Base-by-base conservation (phyloP, 768 basidiomycete species). In the Collybia sp. region DNA sequence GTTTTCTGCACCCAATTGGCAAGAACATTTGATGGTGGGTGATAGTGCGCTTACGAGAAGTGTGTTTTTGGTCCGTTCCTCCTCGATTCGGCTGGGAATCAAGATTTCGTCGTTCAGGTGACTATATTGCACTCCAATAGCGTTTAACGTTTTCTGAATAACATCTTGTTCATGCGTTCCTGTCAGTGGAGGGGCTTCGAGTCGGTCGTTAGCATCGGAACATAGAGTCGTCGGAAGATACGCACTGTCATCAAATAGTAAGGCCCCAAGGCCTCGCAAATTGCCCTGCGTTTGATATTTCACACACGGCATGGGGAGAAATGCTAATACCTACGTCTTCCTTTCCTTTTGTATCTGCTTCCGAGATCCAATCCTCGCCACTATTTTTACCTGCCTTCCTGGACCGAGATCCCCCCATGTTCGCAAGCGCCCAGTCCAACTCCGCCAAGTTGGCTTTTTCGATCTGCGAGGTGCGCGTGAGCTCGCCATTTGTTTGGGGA, bases 391-490 rank as follows among this genome's bases (percentile, higher is more conserved):
- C 53, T 39, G 60, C 46, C 51, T 62, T 64, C 47, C 67, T 71
- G 12, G 59, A 53, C 41, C 64, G 66, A 19, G 65, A 62, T 5
- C 67, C 68, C n/a, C 71, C 75, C 63, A 86, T 73, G 53, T 88
- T 80, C 4, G 78, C 76, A 34, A 91, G 64, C 0, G 86, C 88
- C 88, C 90, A 93, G 54, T 91, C 86, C 17, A 91, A 66, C 51
- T 93, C 81, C 6, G 76, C 72, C 3, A 91, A 55, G 40, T 79
- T 79, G 5, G 90, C 89, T 43, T 72, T 77, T 61, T 92, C 88
- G 36, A 93, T 92, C 88, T 92, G 15, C 19, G 12, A 19, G 31
- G 12, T 4, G 30, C 34, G 18, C 18, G 20, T 45, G 30, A 25
- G 39, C 1, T 18, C 12, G 36, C 13, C 13, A 13, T n/a, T 17